Base-by-base conservation (phyloP, 345 rosid genomes). In the Eucalyptus tenuipes region DNA sequence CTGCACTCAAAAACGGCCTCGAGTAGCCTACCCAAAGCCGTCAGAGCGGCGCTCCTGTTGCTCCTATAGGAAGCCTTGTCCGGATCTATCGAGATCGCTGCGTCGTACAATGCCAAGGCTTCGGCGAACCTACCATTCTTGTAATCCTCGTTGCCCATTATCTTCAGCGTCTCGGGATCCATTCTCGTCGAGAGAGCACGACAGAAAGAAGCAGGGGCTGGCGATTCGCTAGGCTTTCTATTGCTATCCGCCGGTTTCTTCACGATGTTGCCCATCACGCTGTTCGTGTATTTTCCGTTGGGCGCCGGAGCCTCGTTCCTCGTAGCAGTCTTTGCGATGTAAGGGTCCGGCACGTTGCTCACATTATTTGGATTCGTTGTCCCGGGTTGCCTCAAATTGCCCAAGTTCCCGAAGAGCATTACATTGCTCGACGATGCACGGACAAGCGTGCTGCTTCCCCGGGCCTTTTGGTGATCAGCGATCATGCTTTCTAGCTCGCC, bases 91-190 rank as follows among this genome's bases (percentile, higher is more conserved):
- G 97, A 91, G 57, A 98, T 98, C 9, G 99, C 99, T 6, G 99
- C 99, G 24, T 98, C 99, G 86, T 98, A 98, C 91, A 98, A 89
- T 7, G 98, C 98, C 89, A 98, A 92, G 0, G 99, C 99, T 91
- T 96, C 99, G 1, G 95, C 97, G 27, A 95, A 96, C 88, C 95
- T 96, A 47, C 99, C 99, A 8, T 92, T 96, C 94, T 98, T 98
- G 91, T 97, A 98, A 91, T 98, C 99, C 91, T 98, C 99, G 82
- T 98, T 98, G 1, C 99, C 99, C 99, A 95, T 95, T 3, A 97
- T 95, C 90, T 98, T 98, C 93, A 98, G 90, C 27, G 95, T 95
- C 89, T 98, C 99, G 0, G 99, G 99, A 88, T 98, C 99, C 98
- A 96, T 98, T 90, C 99, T 93, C 1, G 99, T 98, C 0, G 99